phyloP scores from a whole-genome alignment of 1,284 basidiomycete species.

The Ganoderma meredithae region DNA sequence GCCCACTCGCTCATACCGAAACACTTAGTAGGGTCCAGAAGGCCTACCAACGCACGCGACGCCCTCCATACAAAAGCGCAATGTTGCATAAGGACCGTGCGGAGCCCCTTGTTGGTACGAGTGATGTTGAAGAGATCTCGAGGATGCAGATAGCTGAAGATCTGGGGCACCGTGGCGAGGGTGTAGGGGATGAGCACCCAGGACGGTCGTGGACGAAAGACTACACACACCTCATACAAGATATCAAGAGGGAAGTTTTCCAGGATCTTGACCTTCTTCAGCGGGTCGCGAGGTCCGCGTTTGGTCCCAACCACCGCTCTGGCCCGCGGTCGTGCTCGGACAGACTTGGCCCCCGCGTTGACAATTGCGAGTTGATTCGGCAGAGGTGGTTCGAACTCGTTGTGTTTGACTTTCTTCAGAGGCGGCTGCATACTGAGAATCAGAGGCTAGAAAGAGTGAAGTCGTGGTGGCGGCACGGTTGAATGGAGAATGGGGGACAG shows the following conservation, averaged over 20 bases:
- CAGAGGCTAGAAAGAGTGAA: neutral
- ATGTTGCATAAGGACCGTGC: slow-evolving; percentile 19
- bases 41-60: slow-evolving; percentile 4
- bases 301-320: neutral
- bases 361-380: neutral
- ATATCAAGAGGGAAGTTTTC: neutral
- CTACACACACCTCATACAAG: neutral
- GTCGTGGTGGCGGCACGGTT: neutral
- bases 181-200: neutral
- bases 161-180: slow-evolving; percentile 9
- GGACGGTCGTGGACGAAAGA: neutral
- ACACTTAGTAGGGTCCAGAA: neutral
- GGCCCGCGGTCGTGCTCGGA: neutral
- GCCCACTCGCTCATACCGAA: slow-evolving; percentile 37
- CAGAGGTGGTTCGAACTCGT: neutral
- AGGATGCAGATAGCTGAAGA: slow-evolving; percentile 27
- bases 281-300: neutral
- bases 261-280: neutral
- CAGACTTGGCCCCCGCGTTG: neutral
- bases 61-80: neutral
- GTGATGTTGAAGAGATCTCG: slow-evolving; percentile 28
- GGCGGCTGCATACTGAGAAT: neutral
- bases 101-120: slow-evolving; percentile 25
- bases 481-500: neutral
- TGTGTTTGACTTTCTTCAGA: neutral